A percentile compares a stretch with the other conserved stretches of the same genome.
Conservation (phyloP, 176 grass and related monocot species). For the Guadua angustifolia region DNA sequence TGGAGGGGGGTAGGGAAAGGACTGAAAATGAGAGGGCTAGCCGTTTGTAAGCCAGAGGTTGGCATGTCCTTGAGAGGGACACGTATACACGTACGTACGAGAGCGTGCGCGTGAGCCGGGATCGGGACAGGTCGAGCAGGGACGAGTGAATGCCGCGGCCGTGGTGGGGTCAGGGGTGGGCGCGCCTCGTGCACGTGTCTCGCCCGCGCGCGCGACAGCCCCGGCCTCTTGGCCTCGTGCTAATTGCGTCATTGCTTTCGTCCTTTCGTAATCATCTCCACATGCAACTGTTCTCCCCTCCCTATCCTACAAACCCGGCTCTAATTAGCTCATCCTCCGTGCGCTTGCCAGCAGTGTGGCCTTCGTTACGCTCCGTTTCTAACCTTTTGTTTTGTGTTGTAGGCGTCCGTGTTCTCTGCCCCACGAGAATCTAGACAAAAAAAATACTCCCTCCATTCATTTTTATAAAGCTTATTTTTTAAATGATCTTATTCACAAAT, state of each 20-base stretch:
- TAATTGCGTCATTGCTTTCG: not conserved
- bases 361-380: not conserved
- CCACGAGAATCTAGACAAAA: no score
- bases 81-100: not conserved
- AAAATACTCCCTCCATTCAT: no score
- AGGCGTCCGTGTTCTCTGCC: no score
- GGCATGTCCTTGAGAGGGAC: not conserved
- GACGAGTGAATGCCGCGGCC: not conserved
- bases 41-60: not conserved
- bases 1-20: not conserved
- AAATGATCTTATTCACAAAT: no score
- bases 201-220: not conserved
- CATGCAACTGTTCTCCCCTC: not conserved
- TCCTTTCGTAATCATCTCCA: conserved; percentile 9
- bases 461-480: no score
- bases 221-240: not conserved
- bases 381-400: no score
- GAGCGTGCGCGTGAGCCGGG: not conserved
- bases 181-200: not conserved
- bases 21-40: not conserved
- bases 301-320: not conserved
- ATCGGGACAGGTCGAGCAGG: not conserved
- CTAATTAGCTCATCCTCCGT: not conserved
- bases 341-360: not conserved
- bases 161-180: no score